Evolutionary conservation across 805 yeast species (phyloP).

Genomic region (Saturnispora halmiae): DNA sequence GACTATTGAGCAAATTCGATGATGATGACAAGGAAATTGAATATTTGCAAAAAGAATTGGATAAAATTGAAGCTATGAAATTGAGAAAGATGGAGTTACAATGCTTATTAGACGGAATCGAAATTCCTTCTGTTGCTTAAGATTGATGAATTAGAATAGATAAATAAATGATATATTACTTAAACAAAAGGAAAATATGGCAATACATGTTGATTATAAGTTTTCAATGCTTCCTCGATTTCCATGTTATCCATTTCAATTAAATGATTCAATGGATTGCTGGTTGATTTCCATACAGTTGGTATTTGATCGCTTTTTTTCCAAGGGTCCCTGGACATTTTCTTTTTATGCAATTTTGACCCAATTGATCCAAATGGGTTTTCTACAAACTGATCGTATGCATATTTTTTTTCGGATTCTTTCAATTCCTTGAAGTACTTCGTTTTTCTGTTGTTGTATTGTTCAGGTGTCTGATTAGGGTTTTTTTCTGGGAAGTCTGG

Average conservation of each 20-base stretch:
- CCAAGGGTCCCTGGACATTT: slow-evolving; percentile 47
- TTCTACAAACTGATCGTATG: slow-evolving; percentile 40
- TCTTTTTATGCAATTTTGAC: slow-evolving; percentile 38
- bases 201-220: slow-evolving; percentile 14
- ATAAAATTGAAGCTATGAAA: slow-evolving; percentile 51
- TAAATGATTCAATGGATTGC: slow-evolving; percentile 15
- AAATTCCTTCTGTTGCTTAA: slow-evolving; percentile 10
- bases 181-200: slow-evolving; percentile 22
- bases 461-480: slow-evolving; percentile 5
- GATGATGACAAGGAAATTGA: slow-evolving; percentile 70
- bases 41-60: slow-evolving; percentile 51
- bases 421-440: slow-evolving; percentile 41
- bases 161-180: neutral
- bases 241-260: slow-evolving; percentile 26
- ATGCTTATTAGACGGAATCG: slow-evolving; percentile 37
- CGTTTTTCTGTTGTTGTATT: slow-evolving; percentile 19
- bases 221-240: slow-evolving; percentile 19
- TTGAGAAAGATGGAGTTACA: slow-evolving; percentile 51
- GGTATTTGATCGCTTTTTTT: slow-evolving; percentile 7
- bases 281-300: slow-evolving; percentile 8
- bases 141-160: neutral
- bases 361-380: slow-evolving; percentile 52
- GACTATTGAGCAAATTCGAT: slow-evolving; percentile 33
- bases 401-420: slow-evolving; percentile 42
- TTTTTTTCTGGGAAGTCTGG: slow-evolving; percentile 37